These are phyloP conservation scores for Daldinia childiae DNA, from an alignment of 495 filamentous ascomycete genomes.

Conservation along the genomic window DNA sequence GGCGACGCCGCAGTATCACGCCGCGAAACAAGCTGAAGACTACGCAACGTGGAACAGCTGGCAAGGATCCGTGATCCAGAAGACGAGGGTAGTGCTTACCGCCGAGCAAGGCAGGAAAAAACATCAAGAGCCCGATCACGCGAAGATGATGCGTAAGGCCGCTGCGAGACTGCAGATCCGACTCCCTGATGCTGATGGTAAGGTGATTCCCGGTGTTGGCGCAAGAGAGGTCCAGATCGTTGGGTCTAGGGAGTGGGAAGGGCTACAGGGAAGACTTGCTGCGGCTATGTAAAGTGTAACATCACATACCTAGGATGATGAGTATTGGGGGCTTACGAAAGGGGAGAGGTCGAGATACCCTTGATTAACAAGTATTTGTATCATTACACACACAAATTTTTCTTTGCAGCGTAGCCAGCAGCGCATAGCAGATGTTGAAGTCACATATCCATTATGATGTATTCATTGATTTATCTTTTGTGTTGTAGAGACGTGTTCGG, in stretches of 20 bases:
- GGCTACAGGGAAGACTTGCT: slow-evolving; percentile 47
- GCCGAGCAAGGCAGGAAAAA: slow-evolving; percentile 33
- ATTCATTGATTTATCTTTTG: slow-evolving; percentile 10
- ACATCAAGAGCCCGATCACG: slow-evolving; percentile 32
- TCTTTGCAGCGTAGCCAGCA: slow-evolving; percentile 2
- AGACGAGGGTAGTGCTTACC: slow-evolving; percentile 49
- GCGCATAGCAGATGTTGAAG: slow-evolving; percentile 5
- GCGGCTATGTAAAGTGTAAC: slow-evolving; percentile 27
- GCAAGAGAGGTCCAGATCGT: slow-evolving; percentile 53
- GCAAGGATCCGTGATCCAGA: slow-evolving; percentile 49
- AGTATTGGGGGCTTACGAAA: not conserved
- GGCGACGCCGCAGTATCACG: slow-evolving; percentile 56
- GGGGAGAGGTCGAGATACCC: slow-evolving; percentile 23
- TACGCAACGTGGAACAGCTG: slow-evolving; percentile 55
- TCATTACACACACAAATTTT: not conserved
- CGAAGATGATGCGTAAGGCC: slow-evolving; percentile 48
- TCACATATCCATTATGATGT: slow-evolving; percentile 14
- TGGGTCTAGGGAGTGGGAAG: slow-evolving; percentile 55
- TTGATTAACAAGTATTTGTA: slow-evolving; percentile 22
- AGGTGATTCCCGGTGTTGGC: slow-evolving; percentile 38
- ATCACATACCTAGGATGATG: not conserved
- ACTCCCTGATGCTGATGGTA: slow-evolving; percentile 53
- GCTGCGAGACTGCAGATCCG: slow-evolving; percentile 60
- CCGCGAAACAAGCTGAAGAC: slow-evolving; percentile 55
- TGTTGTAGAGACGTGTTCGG: not conserved